Base-by-base conservation (phyloP, 2,329 filamentous ascomycete species). In the Colletotrichum shisoi region DNA sequence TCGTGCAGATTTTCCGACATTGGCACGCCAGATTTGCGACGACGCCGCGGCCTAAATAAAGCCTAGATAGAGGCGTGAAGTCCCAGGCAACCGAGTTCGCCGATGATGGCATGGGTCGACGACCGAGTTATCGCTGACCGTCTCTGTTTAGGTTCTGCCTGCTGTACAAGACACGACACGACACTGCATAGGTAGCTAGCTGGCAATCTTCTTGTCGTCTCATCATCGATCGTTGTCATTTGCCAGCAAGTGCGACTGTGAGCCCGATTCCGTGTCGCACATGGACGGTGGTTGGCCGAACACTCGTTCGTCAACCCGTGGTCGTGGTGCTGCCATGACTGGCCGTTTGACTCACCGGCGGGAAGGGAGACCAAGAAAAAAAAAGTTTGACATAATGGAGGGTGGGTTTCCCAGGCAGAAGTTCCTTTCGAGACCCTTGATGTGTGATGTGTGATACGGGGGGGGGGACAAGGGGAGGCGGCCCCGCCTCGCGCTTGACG, bases 371-470 rank as follows among this genome's bases (percentile, higher is more conserved):
- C n/a, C n/a, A n/a, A n/a, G n/a, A 57, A 52, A 57, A 12, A 44
- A 37, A 44, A 11, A 19, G 17, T 34, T 34, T 13, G 21, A 21
- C 4, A 13, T 19, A 17, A 27, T 53, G 52, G 24, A 40, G 46
- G 52, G 54, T 64, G 65, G 65, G 65, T 68, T 64, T 49, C 17
- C 65, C 51, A 56, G 62, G 65, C 65, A 68, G 65, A 68, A 68
- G 65, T 68, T 68, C 65, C 65, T 68, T 15, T 31, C 44, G 42
- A 40, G 64, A 60, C 64, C 61, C 61, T 59, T 31, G 61, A 48
- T 31, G 39, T 53, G 48, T 37, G 31, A 31, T 53, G 48, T 21
- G 31, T 37, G 40, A 57, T 57, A 57, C 42, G n/a, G 54, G 9
- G 52, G n/a, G 54, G 9, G 52, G 17, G 42, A 57, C 37, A 21